These are phyloP conservation scores for Leccinum subgranulosum DNA, from an alignment of 768 basidiomycete species.

Conservation along the genomic window DNA sequence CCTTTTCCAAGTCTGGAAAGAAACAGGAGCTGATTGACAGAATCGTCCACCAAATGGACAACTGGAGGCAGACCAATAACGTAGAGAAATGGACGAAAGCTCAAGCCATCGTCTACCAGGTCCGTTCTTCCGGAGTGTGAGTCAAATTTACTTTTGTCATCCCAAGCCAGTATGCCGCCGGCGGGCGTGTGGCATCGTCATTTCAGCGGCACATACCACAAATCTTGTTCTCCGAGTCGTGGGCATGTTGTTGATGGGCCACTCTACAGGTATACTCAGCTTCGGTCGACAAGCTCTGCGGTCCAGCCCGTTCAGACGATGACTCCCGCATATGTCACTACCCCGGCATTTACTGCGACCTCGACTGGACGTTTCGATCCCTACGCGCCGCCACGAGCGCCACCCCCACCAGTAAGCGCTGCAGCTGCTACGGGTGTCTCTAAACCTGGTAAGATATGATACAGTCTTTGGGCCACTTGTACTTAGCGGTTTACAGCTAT, in stretches of 20 bases:
- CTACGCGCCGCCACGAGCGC: constrained; percentile 57
- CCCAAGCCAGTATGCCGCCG: constrained; percentile 7
- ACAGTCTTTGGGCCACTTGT: constrained; percentile 3
- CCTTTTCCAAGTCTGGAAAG: constrained; percentile 73
- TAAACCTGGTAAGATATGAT: constrained; percentile 27
- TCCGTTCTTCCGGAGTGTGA: constrained; percentile 64
- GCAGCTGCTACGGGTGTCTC: constrained; percentile 27
- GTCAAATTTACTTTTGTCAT: constrained; percentile 33
- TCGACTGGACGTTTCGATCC: constrained; percentile 57
- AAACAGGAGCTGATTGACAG: constrained; percentile 87
- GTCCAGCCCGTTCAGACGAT: constrained; percentile 26
- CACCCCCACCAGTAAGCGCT: constrained; percentile 37
- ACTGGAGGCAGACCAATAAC: constrained; percentile 54
- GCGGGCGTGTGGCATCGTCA: constrained; percentile 9
- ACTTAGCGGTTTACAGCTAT: constrained; percentile 44
- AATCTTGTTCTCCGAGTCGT: not conserved
- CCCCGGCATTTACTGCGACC: constrained; percentile 23
- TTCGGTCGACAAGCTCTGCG: constrained; percentile 24
- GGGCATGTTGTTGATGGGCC: constrained; percentile 16
- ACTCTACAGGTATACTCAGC: constrained; percentile 27
- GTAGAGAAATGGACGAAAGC: constrained; percentile 70
- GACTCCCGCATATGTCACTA: constrained; percentile 16
- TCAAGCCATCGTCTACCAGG: constrained; percentile 63
- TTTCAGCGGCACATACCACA: constrained; percentile 4
- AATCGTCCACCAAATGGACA: constrained; percentile 55